Evolutionary conservation across 2,329 filamentous ascomycete species (phyloP), one percentile per base, ranked within the genome.

Genomic region (Cytospora piceae): DNA sequence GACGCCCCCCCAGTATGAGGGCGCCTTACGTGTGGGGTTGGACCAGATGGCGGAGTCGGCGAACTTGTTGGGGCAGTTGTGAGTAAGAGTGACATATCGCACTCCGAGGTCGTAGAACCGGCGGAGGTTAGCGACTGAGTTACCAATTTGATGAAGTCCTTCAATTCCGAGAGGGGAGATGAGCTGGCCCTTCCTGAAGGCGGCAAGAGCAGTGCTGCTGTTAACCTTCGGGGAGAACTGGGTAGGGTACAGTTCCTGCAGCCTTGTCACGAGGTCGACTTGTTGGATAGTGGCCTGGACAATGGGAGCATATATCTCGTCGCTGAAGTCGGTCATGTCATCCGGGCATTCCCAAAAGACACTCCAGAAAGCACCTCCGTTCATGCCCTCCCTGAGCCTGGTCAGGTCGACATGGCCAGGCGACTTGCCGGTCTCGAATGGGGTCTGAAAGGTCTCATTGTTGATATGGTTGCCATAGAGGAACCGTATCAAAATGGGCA

Each of bases 351-450:
- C 86, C 51, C 90, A 87, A 72, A 84, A 98, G 12, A 95, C 92
- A 74, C 90, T 94, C 94, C 94, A 97, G 75, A 97, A 97, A n/a
- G 91, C 89, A 63, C 93, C 94, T 49, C 93, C 93, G 68, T 90
- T 87, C 70, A 84, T 82, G 1, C 94, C 93, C 58, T 86, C 77
- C 42, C 85, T 82, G 57, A 97, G 82, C 6, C 94, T 87, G 1
- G 90, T 88, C 11, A 97, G 79, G 75, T 98, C 94, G 61, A 95
- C 90, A 70, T 98, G 91, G 4, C 82, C 82, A 0, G 76, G 73
- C 60, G 96, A 78, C 0, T 85, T 86, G 37, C 91, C 92, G 27
- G 90, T 79, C 69, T 89, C 85, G 73, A 97, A 97, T 7, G 85
- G 83, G 46, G 87, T 78, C n/a, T 84, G 89, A 78, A 97, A 97